Percentiles rank a stretch among this genome's conserved stretches.
Conservation (phyloP, 2,329 filamentous ascomycete species). For the Paecilomyces variotii region DNA sequence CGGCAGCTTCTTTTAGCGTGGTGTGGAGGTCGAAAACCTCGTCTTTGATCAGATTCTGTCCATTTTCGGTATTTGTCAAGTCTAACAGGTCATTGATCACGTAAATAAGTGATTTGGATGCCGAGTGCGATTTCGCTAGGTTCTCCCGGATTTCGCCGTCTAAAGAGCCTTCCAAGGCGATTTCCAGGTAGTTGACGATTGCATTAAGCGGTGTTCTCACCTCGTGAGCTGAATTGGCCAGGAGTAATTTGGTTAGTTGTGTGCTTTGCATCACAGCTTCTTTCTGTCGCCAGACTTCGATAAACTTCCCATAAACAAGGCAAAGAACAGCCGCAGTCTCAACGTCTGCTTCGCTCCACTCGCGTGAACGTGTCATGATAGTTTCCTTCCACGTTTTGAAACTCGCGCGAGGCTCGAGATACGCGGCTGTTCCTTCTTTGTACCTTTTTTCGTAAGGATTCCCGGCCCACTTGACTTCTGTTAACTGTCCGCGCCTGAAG, state of each 20-base stretch:
- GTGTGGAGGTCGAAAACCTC: conserved; percentile 66
- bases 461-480: conserved; percentile 75
- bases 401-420: conserved; percentile 66
- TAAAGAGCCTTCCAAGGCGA: conserved; percentile 71
- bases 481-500: conserved; percentile 69
- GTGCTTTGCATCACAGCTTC: conserved; percentile 76
- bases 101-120: conserved; percentile 86
- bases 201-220: conserved; percentile 85
- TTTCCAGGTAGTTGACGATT: conserved; percentile 91
- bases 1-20: conserved; percentile 69
- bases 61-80: conserved; percentile 79
- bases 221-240: conserved; percentile 87
- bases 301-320: conserved; percentile 81
- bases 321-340: conserved; percentile 84
- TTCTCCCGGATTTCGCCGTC: conserved; percentile 81
- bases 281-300: conserved; percentile 88
- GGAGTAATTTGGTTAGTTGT: conserved; percentile 66
- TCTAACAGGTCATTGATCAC: conserved; percentile 90
- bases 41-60: conserved; percentile 68
- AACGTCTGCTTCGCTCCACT: conserved; percentile 83
- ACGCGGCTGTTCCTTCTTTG: conserved; percentile 62
- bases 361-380: conserved; percentile 70
- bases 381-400: conserved; percentile 77
- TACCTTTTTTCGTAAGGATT: conserved; percentile 77
- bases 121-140: conserved; percentile 74